Conservation (phyloP, 2,329 filamentous ascomycete species). For the Fusarium solani-melongenae region DNA sequence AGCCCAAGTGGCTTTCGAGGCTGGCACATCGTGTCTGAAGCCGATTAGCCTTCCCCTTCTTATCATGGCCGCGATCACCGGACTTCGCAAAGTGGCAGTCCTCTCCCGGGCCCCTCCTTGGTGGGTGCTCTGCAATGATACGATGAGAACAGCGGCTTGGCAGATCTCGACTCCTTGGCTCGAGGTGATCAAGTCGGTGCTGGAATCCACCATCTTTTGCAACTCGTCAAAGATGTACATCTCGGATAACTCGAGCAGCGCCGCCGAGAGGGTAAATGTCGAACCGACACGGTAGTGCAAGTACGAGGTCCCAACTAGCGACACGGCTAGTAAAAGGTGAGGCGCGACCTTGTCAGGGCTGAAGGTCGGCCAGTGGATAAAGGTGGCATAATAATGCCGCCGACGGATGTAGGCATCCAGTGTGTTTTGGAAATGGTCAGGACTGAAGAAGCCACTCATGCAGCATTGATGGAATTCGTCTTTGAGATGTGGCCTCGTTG, state of each 20-base stretch:
- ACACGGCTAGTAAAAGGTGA: conserved; percentile 12
- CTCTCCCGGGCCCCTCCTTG: conserved; percentile 9
- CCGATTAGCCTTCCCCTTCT: conserved; percentile 5
- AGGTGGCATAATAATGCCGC: conserved; percentile 12
- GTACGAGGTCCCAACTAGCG: conserved; percentile 12
- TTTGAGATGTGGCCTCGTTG: conserved; percentile 8
- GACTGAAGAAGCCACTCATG: conserved; percentile 3
- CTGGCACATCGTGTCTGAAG: not conserved
- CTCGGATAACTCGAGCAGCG: conserved; percentile 15
- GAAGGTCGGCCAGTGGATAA: conserved; percentile 34
- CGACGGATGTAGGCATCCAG: conserved; percentile 10
- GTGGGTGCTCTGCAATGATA: conserved; percentile 11
- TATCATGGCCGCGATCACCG: conserved; percentile 6
- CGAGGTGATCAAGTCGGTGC: not conserved
- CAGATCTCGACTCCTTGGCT: conserved; percentile 11
- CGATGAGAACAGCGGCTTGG: conserved; percentile 23
- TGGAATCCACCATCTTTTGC: not conserved
- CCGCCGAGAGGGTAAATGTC: not conserved
- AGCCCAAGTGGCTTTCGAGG: not conserved
- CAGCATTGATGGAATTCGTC: not conserved
- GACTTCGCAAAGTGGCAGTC: conserved; percentile 5
- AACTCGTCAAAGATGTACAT: conserved; percentile 26
- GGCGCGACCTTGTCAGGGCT: conserved; percentile 8
- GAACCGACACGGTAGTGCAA: not conserved
- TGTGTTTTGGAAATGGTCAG: conserved; percentile 6